phyloP scores from a whole-genome alignment of 768 basidiomycete species.

The Boletus subparvulus region DNA sequence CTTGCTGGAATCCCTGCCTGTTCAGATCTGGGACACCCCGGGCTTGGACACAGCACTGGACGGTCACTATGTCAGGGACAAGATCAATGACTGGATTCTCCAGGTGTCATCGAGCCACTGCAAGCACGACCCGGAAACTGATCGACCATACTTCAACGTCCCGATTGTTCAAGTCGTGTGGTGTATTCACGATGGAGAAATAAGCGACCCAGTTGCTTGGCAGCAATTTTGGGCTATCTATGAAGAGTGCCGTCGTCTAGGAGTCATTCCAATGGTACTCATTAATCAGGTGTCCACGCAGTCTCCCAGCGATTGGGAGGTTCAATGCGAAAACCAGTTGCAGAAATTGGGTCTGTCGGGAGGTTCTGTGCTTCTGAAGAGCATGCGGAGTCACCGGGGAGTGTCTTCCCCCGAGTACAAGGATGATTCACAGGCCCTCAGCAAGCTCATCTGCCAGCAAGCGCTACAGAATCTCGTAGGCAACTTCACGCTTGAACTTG shows the following conservation, averaged over 20 bases:
- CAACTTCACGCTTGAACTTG: too few species aligned
- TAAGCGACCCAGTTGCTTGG: not conserved
- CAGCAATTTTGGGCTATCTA: not conserved
- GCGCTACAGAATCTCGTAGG: not conserved
- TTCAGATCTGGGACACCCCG: slow-evolving; percentile 2
- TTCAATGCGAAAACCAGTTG: not conserved
- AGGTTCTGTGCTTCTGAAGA: not conserved
- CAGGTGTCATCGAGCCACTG: not conserved
- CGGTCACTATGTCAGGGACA: not conserved
- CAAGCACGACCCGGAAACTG: not conserved
- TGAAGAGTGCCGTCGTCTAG: not conserved
- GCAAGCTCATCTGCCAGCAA: not conserved
- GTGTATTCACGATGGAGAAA: not conserved
- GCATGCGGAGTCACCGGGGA: not conserved
- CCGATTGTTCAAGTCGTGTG: not conserved
- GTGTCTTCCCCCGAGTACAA: not conserved
- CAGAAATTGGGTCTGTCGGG: not conserved
- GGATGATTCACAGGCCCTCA: not conserved
- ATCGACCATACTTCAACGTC: not conserved
- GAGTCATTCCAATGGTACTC: not conserved
- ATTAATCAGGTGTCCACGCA: not conserved
- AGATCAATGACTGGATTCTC: not conserved
- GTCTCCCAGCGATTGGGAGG: not conserved
- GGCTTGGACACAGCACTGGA: not conserved
- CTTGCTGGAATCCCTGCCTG: not conserved